Conservation (phyloP, 164 flowering plant genomes). For the Cinnamomum chago region DNA sequence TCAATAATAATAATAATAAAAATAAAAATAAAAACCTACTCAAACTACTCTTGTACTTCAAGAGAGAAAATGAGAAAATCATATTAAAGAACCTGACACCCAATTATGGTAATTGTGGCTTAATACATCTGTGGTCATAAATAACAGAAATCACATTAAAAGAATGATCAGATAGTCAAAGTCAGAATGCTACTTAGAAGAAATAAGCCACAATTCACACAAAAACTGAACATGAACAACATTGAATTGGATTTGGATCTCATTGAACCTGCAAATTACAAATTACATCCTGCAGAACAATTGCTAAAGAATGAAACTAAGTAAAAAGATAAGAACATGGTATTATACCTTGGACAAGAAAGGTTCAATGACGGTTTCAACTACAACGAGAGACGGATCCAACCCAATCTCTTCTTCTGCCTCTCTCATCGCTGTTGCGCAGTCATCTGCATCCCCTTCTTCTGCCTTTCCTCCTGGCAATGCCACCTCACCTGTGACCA, state of each 20-base stretch:
- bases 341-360: slow-evolving; percentile 69
- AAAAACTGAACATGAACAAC: too few relatives aligned
- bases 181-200: neutral
- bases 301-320: neutral
- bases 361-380: slow-evolving; percentile 73
- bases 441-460: slow-evolving; percentile 75
- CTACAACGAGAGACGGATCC: slow-evolving; percentile 77
- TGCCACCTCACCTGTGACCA: slow-evolving; percentile 72
- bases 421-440: slow-evolving; percentile 75
- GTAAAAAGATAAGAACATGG: neutral
- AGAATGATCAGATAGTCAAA: neutral
- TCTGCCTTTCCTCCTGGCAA: slow-evolving; percentile 95
- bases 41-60: neutral
- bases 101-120: too few relatives aligned
- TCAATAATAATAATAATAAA: too few relatives aligned
- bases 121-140: too few relatives aligned
- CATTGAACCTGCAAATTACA: neutral
- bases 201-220: neutral
- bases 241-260: neutral
- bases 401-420: slow-evolving; percentile 93
- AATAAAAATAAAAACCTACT: neutral
- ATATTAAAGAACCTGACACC: neutral
- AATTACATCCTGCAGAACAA: neutral
- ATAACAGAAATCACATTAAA: too few relatives aligned
- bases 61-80: neutral